Conservation (phyloP, 2,329 filamentous ascomycete genomes). For the Arthroderma sp. region DNA sequence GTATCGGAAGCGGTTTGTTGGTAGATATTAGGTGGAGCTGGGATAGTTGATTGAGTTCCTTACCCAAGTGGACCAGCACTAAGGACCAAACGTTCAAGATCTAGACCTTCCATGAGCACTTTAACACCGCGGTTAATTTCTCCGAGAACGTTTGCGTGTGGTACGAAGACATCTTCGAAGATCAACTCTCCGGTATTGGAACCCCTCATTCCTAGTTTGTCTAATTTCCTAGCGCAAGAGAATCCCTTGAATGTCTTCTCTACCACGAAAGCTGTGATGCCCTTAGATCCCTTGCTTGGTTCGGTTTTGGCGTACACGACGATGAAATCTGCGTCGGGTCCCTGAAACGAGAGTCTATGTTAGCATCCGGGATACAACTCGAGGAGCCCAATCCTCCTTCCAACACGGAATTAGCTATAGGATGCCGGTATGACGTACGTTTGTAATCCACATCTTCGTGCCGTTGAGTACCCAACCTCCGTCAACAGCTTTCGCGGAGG, state of each 20-base stretch:
- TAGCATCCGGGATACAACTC: no score
- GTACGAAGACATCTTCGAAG: constrained; percentile 84
- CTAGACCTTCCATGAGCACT: constrained; percentile 91
- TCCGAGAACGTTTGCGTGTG: constrained; percentile 67
- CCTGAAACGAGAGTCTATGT: constrained; percentile 18
- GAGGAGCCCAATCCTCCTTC: no score
- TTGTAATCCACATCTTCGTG: constrained; percentile 99
- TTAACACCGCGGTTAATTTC: constrained; percentile 67
- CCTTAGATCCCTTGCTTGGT: constrained; percentile 66
- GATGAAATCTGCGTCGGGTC: constrained; percentile 81
- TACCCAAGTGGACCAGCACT: constrained; percentile 75
- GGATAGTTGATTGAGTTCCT: constrained; percentile 2
- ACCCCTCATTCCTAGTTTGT: constrained; percentile 97
- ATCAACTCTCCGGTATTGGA: constrained; percentile 91
- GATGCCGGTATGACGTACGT: constrained; percentile 50
- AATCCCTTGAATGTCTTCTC: constrained; percentile 60
- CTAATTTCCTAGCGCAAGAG: constrained; percentile 75
- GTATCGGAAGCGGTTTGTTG: background rate
- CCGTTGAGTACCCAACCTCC: constrained; percentile 79
- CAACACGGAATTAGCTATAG: background rate
- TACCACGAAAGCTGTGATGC: constrained; percentile 90
- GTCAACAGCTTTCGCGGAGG: constrained; percentile 62
- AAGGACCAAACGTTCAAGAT: constrained; percentile 84
- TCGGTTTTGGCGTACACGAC: constrained; percentile 96
- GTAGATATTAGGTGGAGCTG: background rate